Evolutionary conservation across 768 basidiomycete genomes (phyloP).

Genomic region (Aureoboletus auriporus): DNA sequence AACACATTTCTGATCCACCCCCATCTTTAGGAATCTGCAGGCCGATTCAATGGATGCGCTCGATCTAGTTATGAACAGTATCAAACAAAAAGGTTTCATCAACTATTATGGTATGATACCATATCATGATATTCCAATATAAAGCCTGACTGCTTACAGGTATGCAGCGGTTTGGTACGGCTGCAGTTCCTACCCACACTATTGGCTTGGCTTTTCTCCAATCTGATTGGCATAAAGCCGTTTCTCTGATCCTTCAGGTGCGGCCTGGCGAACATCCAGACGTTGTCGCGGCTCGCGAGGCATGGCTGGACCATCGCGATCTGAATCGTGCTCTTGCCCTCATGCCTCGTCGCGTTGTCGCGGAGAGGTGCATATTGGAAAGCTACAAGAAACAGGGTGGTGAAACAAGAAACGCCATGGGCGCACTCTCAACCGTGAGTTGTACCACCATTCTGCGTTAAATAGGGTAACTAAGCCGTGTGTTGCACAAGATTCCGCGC

Average conservation of each 20-base stretch:
- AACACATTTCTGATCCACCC: background rate
- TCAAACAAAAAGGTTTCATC: conserved; percentile 88
- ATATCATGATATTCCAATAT: background rate
- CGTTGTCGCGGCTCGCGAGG: conserved; percentile 75
- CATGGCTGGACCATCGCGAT: conserved; percentile 84
- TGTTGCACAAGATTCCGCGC: conserved; percentile 73
- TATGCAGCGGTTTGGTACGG: conserved; percentile 99
- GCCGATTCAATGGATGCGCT: conserved; percentile 69
- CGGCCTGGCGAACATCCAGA: conserved; percentile 93
- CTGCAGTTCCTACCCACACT: conserved; percentile 90
- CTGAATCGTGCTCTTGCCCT: conserved; percentile 75
- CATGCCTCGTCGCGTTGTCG: conserved; percentile 90
- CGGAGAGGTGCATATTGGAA: conserved; percentile 89
- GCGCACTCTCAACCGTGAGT: conserved; percentile 78
- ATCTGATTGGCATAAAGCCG: conserved; percentile 87
- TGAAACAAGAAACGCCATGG: conserved; percentile 80
- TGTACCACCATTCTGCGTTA: background rate
- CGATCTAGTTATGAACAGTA: conserved; percentile 67
- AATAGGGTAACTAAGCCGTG: conserved; percentile 2
- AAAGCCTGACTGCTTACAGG: conserved; percentile 43
- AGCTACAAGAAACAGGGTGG: conserved; percentile 80
- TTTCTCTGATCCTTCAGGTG: conserved; percentile 74
- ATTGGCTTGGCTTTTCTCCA: conserved; percentile 89
- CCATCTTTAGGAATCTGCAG: conserved; percentile 68
- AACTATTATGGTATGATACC: conserved; percentile 83